Conservation (phyloP, 2,329 filamentous ascomycete genomes). For the Calcarisporium arbuscula region DNA sequence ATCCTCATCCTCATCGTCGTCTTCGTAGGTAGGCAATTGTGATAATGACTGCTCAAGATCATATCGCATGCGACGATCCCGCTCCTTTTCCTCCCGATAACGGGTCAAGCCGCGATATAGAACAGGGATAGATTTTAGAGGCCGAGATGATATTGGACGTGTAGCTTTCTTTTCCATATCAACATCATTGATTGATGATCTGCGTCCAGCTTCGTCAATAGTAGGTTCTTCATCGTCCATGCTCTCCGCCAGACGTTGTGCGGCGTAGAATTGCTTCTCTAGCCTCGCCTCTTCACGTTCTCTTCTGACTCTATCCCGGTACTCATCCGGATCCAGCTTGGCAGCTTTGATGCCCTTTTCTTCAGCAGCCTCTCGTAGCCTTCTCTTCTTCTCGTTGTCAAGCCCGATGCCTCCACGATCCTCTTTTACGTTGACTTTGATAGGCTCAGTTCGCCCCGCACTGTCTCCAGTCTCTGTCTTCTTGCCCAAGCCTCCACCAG, state of each 20-base stretch:
- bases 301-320: constrained; percentile 62
- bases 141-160: constrained; percentile 36
- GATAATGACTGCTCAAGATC: constrained; percentile 61
- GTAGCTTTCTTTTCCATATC: constrained; percentile 20
- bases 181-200: constrained; percentile 13
- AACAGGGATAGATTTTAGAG: constrained; percentile 64
- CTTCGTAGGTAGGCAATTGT: constrained; percentile 60
- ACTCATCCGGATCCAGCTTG: constrained; percentile 61
- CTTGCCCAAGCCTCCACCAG: constrained; percentile 65
- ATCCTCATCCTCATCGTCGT: constrained; percentile 64
- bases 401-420: constrained; percentile 78
- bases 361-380: constrained; percentile 57
- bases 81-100: constrained; percentile 62
- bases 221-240: constrained; percentile 52
- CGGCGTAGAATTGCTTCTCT: constrained; percentile 66
- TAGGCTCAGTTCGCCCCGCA: constrained; percentile 54
- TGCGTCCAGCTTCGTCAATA: constrained; percentile 11
- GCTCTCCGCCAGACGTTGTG: constrained; percentile 76
- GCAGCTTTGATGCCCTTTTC: constrained; percentile 52
- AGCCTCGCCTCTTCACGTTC: constrained; percentile 63
- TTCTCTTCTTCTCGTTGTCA: constrained; percentile 77
- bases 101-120: constrained; percentile 73
- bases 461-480: constrained; percentile 40
- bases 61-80: constrained; percentile 57
- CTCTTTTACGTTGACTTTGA: constrained; percentile 70